Evolutionary conservation across 2,329 filamentous ascomycete genomes (phyloP).

Genomic region (Tolypocladium endophyticum): DNA sequence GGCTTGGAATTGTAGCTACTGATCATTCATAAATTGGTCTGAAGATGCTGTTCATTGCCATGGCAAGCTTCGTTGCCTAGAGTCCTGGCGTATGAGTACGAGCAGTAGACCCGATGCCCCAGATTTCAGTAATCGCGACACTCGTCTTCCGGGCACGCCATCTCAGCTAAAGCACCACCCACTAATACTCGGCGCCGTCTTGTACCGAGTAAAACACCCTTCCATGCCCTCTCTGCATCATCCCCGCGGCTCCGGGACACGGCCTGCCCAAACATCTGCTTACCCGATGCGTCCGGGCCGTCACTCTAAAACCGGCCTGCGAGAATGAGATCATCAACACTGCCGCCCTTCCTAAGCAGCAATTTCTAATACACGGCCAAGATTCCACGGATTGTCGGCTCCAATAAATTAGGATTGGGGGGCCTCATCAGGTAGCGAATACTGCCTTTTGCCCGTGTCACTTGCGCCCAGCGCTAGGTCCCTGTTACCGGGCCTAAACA

Average conservation of each 20-base stretch:
- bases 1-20: background rate
- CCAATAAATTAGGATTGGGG: background rate
- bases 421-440: background rate
- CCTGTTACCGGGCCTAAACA: background rate
- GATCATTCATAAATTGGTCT: background rate
- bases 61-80: background rate
- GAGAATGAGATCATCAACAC: background rate
- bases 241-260: background rate
- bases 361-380: background rate
- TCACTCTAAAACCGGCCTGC: background rate
- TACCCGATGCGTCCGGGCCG: background rate
- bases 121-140: background rate
- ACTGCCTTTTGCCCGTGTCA: background rate
- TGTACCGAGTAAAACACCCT: background rate
- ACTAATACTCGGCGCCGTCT: background rate
- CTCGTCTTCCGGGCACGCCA: background rate
- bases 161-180: background rate
- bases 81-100: background rate
- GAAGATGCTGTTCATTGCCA: background rate
- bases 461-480: background rate
- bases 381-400: background rate
- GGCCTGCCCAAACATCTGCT: background rate
- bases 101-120: background rate
- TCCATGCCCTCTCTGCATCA: background rate
- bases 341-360: background rate